Conservation (phyloP, 2,329 filamentous ascomycete species). For the Fusarium proliferatum region DNA sequence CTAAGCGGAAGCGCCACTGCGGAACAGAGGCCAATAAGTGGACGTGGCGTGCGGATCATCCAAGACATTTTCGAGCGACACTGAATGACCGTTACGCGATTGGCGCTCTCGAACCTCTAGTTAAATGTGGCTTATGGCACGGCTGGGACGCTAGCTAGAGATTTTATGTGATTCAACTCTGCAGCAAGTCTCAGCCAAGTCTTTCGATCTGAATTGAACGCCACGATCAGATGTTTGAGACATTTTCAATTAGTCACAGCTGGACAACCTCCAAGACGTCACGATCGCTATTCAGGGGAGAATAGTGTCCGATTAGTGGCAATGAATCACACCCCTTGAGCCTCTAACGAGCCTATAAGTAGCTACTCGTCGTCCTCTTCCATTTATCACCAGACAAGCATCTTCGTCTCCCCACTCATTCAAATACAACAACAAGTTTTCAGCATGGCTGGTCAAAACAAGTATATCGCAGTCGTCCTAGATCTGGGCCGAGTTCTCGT, state of each 20-base stretch:
- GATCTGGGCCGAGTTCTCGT: background rate
- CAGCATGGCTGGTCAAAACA: too few relatives aligned
- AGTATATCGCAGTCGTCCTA: background rate
- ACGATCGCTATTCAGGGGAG: too few relatives aligned
- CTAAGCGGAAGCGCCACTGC: background rate
- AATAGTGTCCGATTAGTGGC: background rate
- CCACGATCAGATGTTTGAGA: background rate
- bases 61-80: background rate
- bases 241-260: background rate
- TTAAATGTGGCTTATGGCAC: background rate
- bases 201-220: rapidly evolving
- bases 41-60: background rate
- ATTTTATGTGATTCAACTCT: background rate
- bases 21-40: background rate
- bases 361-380: background rate
- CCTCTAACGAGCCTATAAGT: background rate
- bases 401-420: too few relatives aligned
- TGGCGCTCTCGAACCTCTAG: background rate
- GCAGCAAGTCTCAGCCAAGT: background rate
- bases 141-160: background rate
- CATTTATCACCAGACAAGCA: too few relatives aligned
- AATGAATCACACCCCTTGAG: background rate
- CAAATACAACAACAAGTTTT: too few relatives aligned
- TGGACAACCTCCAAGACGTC: background rate
- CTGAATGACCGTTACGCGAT: background rate